These are phyloP conservation scores for Malassezia furfur DNA, from an alignment of 1,284 basidiomycete species.

Conservation along the genomic window DNA sequence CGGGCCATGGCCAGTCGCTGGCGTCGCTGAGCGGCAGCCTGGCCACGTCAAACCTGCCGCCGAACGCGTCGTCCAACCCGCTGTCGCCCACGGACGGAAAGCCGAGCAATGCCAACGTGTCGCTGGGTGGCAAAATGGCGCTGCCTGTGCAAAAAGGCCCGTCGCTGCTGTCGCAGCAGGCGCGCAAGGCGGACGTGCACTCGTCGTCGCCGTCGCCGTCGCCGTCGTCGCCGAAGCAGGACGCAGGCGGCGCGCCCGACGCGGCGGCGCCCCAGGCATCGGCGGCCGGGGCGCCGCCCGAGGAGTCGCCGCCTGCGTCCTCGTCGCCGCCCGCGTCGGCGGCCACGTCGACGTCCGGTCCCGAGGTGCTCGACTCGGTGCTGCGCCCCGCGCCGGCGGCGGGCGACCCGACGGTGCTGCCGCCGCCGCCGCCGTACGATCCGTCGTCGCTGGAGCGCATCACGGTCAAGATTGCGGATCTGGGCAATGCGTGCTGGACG, in stretches of 20 bases:
- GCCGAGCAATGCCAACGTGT: not conserved
- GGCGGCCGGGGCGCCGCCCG: not conserved
- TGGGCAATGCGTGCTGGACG: slow-evolving; percentile 85
- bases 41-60: not conserved
- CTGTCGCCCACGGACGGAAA: not conserved
- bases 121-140: slow-evolving; percentile 55
- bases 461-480: slow-evolving; percentile 96
- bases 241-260: not conserved
- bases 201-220: not conserved
- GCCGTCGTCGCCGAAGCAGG: not conserved
- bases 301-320: not conserved
- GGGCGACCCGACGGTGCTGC: slow-evolving; percentile 54
- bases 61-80: not conserved
- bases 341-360: slow-evolving; percentile 1
- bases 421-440: slow-evolving; percentile 56
- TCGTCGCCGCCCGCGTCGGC: slow-evolving; percentile 1
- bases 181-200: slow-evolving; percentile 34
- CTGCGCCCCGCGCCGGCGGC: slow-evolving; percentile 51
- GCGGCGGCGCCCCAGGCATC: not conserved
- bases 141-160: slow-evolving; percentile 56
- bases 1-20: not conserved
- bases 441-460: slow-evolving; percentile 65
- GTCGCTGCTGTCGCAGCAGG: slow-evolving; percentile 71
- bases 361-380: not conserved
- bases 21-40: not conserved